Evolutionary conservation across 78 protist genomes (phyloP), one percentile per base, ranked within the genome.

Genomic region (Planoprotostelium fungivorum): DNA sequence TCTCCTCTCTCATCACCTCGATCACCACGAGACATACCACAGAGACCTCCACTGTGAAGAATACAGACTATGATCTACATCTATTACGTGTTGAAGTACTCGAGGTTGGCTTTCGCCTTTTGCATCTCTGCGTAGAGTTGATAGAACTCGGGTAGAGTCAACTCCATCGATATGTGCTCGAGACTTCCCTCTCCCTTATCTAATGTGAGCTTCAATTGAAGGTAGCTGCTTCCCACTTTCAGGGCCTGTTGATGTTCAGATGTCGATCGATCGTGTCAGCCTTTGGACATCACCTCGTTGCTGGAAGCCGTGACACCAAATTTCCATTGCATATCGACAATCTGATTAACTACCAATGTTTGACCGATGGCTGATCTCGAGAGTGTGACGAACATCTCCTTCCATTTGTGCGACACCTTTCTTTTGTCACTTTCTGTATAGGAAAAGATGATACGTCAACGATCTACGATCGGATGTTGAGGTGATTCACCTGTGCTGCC

Each of bases 281-380:
- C 31, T 25, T 51, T 5, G 16, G 16, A 51, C 31, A 51, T 51
- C 73, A 51, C 73, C 73, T 51, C 73, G 73, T 16, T 51, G 1
- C 89, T 51, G n/a, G 91, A 86, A 34, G 90, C 86, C 9, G 94
- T 92, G 5, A 92, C 94, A 86, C 94, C 94, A 25, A 92, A 92
- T 88, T 91, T 88, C 94, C 94, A 92, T 89, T 92, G 91, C 94
- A 92, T 92, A 89, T 92, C 94, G 35, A 92, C 87, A 1, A 92
- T 91, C 85, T 92, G 92, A 37, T 92, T 88, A n/a, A 92, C 37
- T 0, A 85, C n/a, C 29, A 92, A 37, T n/a, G 94, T 85, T 34
- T 92, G 89, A 85, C 94, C 94, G 37, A 88, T 91, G 29, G 88
- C 89, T 63, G 94, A 89, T 89, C 94, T 84, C 1, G 94, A 92